A percentile compares a stretch with the other conserved stretches of the same genome.
Evolutionary conservation across 2,329 filamentous ascomycete species (phyloP).

Genomic region (Fusarium beomiforme): DNA sequence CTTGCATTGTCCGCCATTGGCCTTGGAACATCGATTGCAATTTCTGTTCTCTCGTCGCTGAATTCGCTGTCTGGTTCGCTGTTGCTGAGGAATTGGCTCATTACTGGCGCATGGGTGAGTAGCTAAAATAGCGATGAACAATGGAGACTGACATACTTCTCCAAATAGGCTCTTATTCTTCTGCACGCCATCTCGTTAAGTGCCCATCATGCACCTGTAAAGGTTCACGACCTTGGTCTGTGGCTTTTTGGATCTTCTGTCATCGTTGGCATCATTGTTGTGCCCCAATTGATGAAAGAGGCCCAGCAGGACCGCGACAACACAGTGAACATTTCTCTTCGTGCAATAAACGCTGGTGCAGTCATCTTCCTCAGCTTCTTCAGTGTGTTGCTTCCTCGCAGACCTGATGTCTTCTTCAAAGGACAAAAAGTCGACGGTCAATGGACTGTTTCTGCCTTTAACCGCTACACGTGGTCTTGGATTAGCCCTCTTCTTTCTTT

Average conservation of each 20-base stretch:
- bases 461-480: constrained; percentile 75
- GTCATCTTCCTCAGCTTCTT: constrained; percentile 57
- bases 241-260: constrained; percentile 61
- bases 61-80: constrained; percentile 49
- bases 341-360: constrained; percentile 58
- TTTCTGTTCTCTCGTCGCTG: constrained; percentile 63
- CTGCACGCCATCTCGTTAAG: constrained; percentile 62
- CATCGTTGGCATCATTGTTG: constrained; percentile 54
- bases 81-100: constrained; percentile 68
- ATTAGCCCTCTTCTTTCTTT: constrained; percentile 62
- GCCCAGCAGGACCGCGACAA: constrained; percentile 44
- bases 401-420: constrained; percentile 72
- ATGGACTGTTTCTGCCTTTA: constrained; percentile 68
- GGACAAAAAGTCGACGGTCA: constrained; percentile 70
- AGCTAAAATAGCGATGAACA: not conserved
- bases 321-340: constrained; percentile 55
- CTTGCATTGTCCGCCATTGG: constrained; percentile 64
- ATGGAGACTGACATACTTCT: not conserved
- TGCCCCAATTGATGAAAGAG: constrained; percentile 57
- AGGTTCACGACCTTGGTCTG: constrained; percentile 63
- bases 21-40: constrained; percentile 63
- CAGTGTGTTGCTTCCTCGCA: constrained; percentile 68
- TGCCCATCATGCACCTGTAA: constrained; percentile 60
- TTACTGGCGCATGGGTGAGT: constrained; percentile 71
- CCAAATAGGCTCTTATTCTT: constrained; percentile 59